Evolutionary conservation across 2,329 filamentous ascomycete species (phyloP), one percentile per base, ranked within the genome.

Genomic region (Botryosphaeria agaves): DNA sequence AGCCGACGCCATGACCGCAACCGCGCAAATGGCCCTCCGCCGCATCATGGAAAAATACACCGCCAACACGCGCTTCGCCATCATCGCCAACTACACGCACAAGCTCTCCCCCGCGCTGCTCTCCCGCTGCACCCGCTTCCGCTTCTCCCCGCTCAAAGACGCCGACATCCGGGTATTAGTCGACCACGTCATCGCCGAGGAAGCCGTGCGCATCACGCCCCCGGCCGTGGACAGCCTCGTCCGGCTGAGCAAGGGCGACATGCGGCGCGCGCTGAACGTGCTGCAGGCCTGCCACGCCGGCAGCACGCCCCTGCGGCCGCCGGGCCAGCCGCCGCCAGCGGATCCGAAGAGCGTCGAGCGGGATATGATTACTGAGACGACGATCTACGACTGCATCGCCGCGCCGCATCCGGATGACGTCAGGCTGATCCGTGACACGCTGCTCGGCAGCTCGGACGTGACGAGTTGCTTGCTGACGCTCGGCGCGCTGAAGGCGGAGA

Each of bases 21-120:
- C 87, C 1, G 89, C 89, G 5, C 89, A 98, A 56, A 98, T 98
- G 87, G 89, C 89, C 0, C 63, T 98, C 32, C 72, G 89, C 37
- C 67, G 89, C 28, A 95, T 98, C 48, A 98, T 98, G 89, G 89
- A 98, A 51, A 93, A 93, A 59, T 98, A 98, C 60, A 98, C 89
- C 1, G 81, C 81, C 36, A 98, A 98, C 59, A 94, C 89, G 2
- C 69, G 89, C 31, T 98, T 98, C 59, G 95, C 87, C 59, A 83
- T 98, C 49, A 95, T 98, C 43, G 89, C 89, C 43, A 98, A 98
- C 58, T 98, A 98, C 56, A 89, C 89, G 18, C 89, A 98, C 61
- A 98, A 98, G 56, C 72, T 98, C 23, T 91, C 83, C 8, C 87
- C 89, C 0, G 89, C 89, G 0, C 64, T 98, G 26, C 63, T 98